phyloP scores from a whole-genome alignment of 345 rosid species.

The Eucalyptus tenuipes region DNA sequence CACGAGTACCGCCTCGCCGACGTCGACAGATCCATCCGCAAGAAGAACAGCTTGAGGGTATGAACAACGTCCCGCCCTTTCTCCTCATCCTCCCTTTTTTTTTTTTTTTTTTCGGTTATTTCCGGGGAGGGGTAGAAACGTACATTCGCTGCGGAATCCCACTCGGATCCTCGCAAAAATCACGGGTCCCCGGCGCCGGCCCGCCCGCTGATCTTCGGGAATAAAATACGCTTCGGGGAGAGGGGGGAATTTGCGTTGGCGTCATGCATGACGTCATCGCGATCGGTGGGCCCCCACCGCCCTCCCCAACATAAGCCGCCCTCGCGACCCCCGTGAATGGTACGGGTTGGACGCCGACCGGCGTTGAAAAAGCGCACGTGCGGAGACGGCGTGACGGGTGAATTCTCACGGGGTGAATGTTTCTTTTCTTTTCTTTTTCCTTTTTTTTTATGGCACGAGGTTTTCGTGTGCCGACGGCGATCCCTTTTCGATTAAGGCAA shows the following conservation, averaged over 20 bases:
- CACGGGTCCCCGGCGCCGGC: neutral
- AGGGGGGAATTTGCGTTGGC: neutral
- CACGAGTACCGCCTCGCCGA: conserved; percentile 93
- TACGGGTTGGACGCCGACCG: neutral
- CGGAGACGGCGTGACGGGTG: neutral
- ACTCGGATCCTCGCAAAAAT: neutral
- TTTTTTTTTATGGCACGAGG: neutral
- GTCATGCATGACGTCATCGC: neutral
- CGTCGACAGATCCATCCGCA: conserved; percentile 77
- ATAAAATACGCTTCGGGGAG: neutral
- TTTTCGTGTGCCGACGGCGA: neutral
- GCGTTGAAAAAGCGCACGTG: neutral
- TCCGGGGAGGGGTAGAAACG: neutral
- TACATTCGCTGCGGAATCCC: neutral
- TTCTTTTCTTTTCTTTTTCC: neutral
- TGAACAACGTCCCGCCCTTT: neutral
- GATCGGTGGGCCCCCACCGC: neutral
- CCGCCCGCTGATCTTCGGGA: neutral
- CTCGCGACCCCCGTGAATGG: neutral
- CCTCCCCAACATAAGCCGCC: neutral
- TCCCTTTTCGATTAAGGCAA: neutral
- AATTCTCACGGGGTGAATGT: neutral
- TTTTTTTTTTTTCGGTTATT: neutral
- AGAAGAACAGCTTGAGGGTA: conserved; percentile 85
- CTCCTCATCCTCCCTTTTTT: no score